Base-by-base conservation (phyloP, 306 rosid genomes). In the Gynostemma pentaphyllum region DNA sequence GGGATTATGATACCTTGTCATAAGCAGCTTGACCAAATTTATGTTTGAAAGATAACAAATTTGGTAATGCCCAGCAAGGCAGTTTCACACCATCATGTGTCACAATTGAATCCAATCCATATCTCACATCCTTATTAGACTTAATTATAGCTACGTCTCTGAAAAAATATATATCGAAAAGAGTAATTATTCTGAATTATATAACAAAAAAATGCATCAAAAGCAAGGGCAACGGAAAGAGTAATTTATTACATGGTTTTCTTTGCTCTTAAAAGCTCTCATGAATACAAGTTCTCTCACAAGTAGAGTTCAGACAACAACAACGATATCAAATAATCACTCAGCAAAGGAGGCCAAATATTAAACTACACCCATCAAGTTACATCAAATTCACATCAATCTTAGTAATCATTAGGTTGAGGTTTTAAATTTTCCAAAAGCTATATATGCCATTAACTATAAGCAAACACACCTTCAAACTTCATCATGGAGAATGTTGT, bases 111-210 rank as follows among this genome's bases (percentile, higher is more conserved):
- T 91, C 92, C 71, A 88, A 65, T 77, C 86, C 88, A 69, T 88
- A 88, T 71, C 98, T 77, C 34, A 89, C 83, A 62, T 91, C 98
- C 73, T 88, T 91, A 77, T 77, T 88, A 45, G 98, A 91, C 79
- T 91, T 91, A 75, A 91, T 79, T 74, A 87, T 42, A 34, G 96
- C 96, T 56, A 88, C 92, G 51, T 62, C 79, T 76, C 98, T 91
- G 87, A 62, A 53, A 64, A 48, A 40, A 72, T 73, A 71, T 51
- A 69, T 15, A 55, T 16, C 40, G 41, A 40, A 45, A 54, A 4
- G 16, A 34, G 30, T 18, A 32, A 10, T 1, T 19, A 4, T 57
- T 36, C 9, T 36, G 18, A 57, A 4, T 10, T 36, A 11, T 34
- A 57, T 29, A 10, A 2, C 7, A n/a, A 34, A 32, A 18, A 9